Evolutionary conservation across 1,284 basidiomycete genomes (phyloP).

Genomic region (Marasmius tenuissimus): DNA sequence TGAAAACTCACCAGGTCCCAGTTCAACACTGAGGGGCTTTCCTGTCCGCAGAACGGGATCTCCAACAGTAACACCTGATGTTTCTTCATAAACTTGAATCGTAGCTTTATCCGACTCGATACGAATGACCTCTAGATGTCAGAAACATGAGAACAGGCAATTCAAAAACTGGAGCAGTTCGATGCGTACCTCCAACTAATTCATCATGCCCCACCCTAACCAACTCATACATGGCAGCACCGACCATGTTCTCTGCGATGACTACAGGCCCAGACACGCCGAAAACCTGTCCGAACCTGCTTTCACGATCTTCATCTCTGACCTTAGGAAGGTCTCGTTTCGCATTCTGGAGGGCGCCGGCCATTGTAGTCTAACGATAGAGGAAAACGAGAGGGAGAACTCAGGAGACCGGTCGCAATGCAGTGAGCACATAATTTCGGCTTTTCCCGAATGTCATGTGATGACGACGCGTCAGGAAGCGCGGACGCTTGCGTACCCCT

Average conservation of each 20-base stretch:
- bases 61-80: slow-evolving; percentile 95
- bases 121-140: slow-evolving; percentile 84
- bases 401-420: slow-evolving; percentile 1
- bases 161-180: not conserved
- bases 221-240: slow-evolving; percentile 96
- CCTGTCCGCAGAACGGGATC: slow-evolving; percentile 97
- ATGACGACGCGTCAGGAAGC: slow-evolving; percentile 17
- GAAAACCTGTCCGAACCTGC: slow-evolving; percentile 87
- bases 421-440: not conserved
- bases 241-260: slow-evolving; percentile 95
- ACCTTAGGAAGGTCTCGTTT: slow-evolving; percentile 85
- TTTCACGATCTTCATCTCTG: slow-evolving; percentile 87
- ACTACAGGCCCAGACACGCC: slow-evolving; percentile 97
- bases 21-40: slow-evolving; percentile 96
- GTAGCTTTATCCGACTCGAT: slow-evolving; percentile 97
- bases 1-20: slow-evolving; percentile 79
- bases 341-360: slow-evolving; percentile 90
- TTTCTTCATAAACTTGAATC: slow-evolving; percentile 99
- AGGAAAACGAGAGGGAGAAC: not conserved
- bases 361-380: slow-evolving; percentile 51
- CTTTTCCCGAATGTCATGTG: slow-evolving; percentile 3
- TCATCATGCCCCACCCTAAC: slow-evolving; percentile 97
- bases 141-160: not conserved
- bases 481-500: slow-evolving; percentile 14
- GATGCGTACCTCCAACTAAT: slow-evolving; percentile 84